Evolutionary conservation across 2,329 filamentous ascomycete genomes (phyloP).

Genomic region (Gaeumannomyces sp.): DNA sequence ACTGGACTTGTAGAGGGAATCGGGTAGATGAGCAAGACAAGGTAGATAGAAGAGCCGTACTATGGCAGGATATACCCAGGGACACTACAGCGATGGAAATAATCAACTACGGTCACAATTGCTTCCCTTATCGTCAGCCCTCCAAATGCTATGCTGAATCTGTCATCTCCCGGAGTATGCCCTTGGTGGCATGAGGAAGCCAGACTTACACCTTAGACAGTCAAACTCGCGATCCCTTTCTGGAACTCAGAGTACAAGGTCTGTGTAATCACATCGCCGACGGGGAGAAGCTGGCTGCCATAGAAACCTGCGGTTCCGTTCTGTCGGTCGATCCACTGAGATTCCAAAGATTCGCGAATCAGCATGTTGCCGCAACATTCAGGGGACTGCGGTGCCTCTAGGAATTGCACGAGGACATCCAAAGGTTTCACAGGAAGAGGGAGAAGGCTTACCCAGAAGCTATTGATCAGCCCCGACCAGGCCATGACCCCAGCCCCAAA

Average conservation of each 20-base stretch:
- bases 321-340: constrained; percentile 9
- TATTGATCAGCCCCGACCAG: constrained; percentile 7
- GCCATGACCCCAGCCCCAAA: constrained; percentile 1
- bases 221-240: background rate
- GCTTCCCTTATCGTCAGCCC: no score
- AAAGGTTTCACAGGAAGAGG: background rate
- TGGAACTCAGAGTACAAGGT: constrained; percentile 2
- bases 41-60: no score
- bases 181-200: no score
- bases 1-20: no score
- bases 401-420: background rate
- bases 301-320: constrained; percentile 10
- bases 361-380: background rate
- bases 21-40: no score
- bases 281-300: constrained; percentile 7
- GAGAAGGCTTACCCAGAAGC: constrained; percentile 1
- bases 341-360: background rate
- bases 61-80: no score
- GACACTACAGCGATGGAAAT: no score
- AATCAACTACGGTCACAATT: no score
- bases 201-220: no score
- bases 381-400: background rate
- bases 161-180: no score
- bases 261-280: background rate
- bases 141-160: no score